A percentile compares a stretch with the other conserved stretches of the same genome.
These are phyloP conservation scores for Schrenkiella parvula DNA, from an alignment of 345 rosid genomes.

Conservation along the genomic window DNA sequence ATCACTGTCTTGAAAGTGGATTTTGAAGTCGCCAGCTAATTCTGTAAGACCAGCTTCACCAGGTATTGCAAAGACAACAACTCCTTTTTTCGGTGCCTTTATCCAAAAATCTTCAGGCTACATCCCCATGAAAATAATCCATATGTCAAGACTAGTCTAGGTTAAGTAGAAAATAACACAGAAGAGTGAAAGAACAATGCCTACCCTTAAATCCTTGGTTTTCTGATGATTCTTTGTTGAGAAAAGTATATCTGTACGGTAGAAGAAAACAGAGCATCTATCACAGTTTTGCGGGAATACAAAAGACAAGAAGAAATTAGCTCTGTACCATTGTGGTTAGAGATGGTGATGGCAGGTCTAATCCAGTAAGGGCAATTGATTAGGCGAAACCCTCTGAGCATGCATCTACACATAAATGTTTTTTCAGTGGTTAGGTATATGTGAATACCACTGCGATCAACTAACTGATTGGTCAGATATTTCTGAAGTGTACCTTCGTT, in stretches of 20 bases:
- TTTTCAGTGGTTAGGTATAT: neutral
- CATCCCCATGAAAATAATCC: neutral
- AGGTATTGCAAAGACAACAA: conserved; percentile 85
- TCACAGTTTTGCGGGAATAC: neutral
- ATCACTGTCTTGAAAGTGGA: conserved; percentile 83
- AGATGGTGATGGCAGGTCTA: conserved; percentile 76
- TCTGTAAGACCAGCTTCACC: conserved; percentile 92
- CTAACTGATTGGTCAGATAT: conserved; percentile 4
- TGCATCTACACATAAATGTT: conserved; percentile 57
- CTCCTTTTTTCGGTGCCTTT: conserved; percentile 83
- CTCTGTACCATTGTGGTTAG: conserved; percentile 71
- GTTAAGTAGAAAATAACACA: neutral
- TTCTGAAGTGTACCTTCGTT: conserved; percentile 55
- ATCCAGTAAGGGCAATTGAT: conserved; percentile 93
- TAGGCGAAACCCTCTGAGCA: conserved; percentile 89
- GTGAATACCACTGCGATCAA: conserved; percentile 1
- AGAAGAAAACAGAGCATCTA: conserved; percentile 9
- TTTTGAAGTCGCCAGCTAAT: conserved; percentile 78
- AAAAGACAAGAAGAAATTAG: neutral
- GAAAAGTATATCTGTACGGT: conserved; percentile 61
- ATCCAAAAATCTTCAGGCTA: conserved; percentile 98
- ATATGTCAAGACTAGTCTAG: neutral
- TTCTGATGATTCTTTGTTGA: conserved; percentile 73
- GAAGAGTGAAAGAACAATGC: neutral
- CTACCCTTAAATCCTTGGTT: conserved; percentile 78